phyloP scores from a whole-genome alignment of 2,329 filamentous ascomycete genomes.

The Pezicula rhizophila region DNA sequence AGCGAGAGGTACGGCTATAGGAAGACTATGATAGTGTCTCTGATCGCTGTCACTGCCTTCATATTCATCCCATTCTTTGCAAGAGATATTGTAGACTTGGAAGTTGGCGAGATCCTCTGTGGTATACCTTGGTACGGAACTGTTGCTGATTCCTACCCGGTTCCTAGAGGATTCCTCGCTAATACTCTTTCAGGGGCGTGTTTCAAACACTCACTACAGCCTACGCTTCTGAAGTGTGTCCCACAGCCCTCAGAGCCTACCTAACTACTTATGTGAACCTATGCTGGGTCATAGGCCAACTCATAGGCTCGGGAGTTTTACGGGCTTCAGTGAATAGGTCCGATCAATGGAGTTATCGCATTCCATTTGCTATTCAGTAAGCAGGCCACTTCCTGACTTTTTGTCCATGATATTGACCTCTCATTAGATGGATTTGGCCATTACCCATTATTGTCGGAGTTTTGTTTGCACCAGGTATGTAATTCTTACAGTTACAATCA shows the following conservation, averaged over 20 bases:
- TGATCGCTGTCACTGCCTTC: constrained; percentile 32
- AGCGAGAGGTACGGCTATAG: constrained; percentile 37
- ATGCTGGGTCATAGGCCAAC: constrained; percentile 45
- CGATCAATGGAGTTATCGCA: constrained; percentile 40
- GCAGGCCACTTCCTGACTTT: constrained; percentile 25
- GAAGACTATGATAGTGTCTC: constrained; percentile 26
- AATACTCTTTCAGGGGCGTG: constrained; percentile 34
- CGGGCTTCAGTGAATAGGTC: constrained; percentile 33
- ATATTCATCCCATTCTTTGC: constrained; percentile 33
- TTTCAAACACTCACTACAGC: constrained; percentile 36
- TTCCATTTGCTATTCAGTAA: constrained; percentile 40
- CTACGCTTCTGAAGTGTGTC: constrained; percentile 41
- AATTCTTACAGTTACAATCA: too few relatives aligned
- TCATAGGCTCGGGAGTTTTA: constrained; percentile 41
- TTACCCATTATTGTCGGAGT: constrained; percentile 37
- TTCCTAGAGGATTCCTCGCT: too few relatives aligned
- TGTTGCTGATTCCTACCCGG: too few relatives aligned
- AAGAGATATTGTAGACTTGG: constrained; percentile 35
- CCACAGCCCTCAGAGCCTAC: constrained; percentile 43
- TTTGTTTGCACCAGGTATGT: constrained; percentile 31
- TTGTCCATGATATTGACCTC: constrained; percentile 30
- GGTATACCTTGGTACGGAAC: constrained; percentile 32
- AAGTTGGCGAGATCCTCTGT: constrained; percentile 40
- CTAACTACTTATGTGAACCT: constrained; percentile 46
- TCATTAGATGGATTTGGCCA: constrained; percentile 40